Base-by-base conservation (phyloP, 2,329 filamentous ascomycete species). In the Neonectria hederae region DNA sequence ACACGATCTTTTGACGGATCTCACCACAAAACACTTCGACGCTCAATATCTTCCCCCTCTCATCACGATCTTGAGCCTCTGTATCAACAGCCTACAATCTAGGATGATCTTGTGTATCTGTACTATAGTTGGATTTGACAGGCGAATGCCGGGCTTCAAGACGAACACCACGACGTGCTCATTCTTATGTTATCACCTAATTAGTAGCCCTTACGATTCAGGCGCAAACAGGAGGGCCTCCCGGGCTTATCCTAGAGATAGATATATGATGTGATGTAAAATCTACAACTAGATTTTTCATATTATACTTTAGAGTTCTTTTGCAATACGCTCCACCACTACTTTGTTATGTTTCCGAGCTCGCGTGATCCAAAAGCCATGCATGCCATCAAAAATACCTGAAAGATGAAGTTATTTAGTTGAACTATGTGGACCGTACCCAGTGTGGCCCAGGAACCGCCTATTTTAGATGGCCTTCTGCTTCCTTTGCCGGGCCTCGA, bases 401-500 rank as follows among this genome's bases (percentile, higher is more conserved):
- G 21, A 13, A 24, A 13, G 24, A 6, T 32, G 14, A 10, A 22
- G 35, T 21, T n/a, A 3, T 4, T 14, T 22, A 52, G 35, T 19
- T 26, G 11, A 43, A 49, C 13, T 21, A 35, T n/a, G 53, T 38
- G 32, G 22, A 26, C 49, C 26, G 24, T 32, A 42, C 38, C 54
- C 17, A 52, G 22, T 19, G 19, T 35, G 4, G 26, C 21, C 19
- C 8, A 14, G 14, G 14, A 4, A 13, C 8, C 26, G 10, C 24
- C 26, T n/a, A 28, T 19, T 26, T 65, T 55, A 66, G 21, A 43
- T 54, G n/a, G 54, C 40, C 54, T 71, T 63, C 22, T 46, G 55
- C 38, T 65, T 73, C 70, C 72, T 66, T 82, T 74, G 74, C 13
- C 68, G 70, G 13, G 71, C 85, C 74, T 92, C 89, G 35, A 97